These are phyloP conservation scores for Starmerella scarabaei DNA, from an alignment of 805 yeast genomes.

Conservation along the genomic window DNA sequence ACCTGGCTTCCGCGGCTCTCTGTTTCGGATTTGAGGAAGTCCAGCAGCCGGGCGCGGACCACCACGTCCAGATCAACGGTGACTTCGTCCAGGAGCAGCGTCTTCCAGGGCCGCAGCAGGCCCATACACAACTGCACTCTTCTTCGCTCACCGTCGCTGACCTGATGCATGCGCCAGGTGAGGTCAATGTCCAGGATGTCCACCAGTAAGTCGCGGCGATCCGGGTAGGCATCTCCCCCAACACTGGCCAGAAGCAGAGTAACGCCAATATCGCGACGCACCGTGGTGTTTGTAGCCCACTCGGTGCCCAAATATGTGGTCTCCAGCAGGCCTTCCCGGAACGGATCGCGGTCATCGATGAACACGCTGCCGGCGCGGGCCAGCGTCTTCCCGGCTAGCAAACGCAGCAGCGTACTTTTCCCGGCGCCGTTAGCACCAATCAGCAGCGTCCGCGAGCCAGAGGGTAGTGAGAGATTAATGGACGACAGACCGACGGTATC, in stretches of 20 bases:
- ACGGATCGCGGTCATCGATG: conserved; percentile 83
- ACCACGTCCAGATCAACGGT: conserved; percentile 93
- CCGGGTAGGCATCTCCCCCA: conserved; percentile 65
- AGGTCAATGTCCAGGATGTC: conserved; percentile 74
- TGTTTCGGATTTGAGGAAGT: conserved; percentile 66
- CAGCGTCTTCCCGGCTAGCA: conserved; percentile 83
- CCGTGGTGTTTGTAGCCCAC: conserved; percentile 89
- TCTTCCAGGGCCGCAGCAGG: conserved; percentile 75
- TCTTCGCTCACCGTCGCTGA: conserved; percentile 91
- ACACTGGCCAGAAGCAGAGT: conserved; percentile 61
- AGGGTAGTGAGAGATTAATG: conserved; percentile 47
- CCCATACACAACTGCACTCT: conserved; percentile 94
- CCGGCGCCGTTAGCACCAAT: conserved; percentile 98
- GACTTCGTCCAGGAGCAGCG: conserved; percentile 84
- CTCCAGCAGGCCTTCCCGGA: conserved; percentile 40
- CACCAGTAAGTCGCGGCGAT: conserved; percentile 63
- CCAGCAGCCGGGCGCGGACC: conserved; percentile 62
- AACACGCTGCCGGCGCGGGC: conserved; percentile 56
- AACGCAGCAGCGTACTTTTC: conserved; percentile 71
- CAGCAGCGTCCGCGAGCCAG: conserved; percentile 62
- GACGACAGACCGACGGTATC: conserved; percentile 54
- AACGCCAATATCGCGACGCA: conserved; percentile 84
- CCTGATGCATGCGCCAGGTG: conserved; percentile 80
- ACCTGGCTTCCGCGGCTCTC: conserved; percentile 55
- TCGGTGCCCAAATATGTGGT: conserved; percentile 86